Evolutionary conservation across 495 filamentous ascomycete genomes (phyloP), one percentile per base, ranked within the genome.

Genomic region (Lasiosphaeria miniovina): DNA sequence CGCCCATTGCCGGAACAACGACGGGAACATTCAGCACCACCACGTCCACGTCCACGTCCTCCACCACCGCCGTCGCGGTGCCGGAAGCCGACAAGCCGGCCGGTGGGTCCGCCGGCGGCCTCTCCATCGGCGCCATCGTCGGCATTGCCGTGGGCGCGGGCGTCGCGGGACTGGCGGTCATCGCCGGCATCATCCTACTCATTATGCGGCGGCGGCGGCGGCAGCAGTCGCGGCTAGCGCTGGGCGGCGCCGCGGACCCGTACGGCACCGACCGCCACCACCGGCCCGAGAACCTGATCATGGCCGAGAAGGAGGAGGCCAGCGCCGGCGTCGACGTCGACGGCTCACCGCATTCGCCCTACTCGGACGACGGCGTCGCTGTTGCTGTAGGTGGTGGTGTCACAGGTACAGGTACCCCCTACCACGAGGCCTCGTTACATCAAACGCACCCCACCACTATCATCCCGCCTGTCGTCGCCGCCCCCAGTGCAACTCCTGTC

Each of bases 91-190:
- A 32, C 15, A 36, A 8, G 31, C 43, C 43, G 12, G 11, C 0
- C 43, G 12, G 43, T 1, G 45, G 49, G 17, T n/a, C 12, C 34
- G 4, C 6, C 0, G 58, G 58, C n/a, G 72, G 71, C 6, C 61
- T 79, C 8, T 49, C 63, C 11, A 67, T 31, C 2, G 73, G 72
- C 53, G 73, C 75, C 51, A 72, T 76, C 55, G 69, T 68, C 34
- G 78, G 77, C 41, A 76, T 79, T 52, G 76, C 74, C 48, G 73
- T 80, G 6, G 77, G 61, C 12, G 69, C 67, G 56, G 65, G 56
- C 17, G 55, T 76, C 2, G 61, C 62, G 7, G 76, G 70, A 46
- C 67, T 80, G 4, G 52, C 66, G 35, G 35, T 77, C 55, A 52
- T 77, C 61, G 66, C 51, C 15, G 58, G 38, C 10, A 50, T 74